These are phyloP conservation scores for Bruguiera sexangula DNA, from an alignment of 345 rosid genomes.

Conservation along the genomic window DNA sequence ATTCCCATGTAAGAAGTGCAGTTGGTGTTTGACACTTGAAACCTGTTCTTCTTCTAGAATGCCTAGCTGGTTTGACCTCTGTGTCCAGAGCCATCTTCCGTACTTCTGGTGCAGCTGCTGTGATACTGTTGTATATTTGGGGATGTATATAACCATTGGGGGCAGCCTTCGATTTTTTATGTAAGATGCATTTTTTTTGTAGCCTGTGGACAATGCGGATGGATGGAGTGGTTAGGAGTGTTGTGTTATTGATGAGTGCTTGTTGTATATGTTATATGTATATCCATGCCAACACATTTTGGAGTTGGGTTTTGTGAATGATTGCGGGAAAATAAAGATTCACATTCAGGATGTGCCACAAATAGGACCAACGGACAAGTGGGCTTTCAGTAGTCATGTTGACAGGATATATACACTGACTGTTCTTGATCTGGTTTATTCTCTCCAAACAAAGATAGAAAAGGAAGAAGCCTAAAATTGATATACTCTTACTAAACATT, in stretches of 20 bases:
- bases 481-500: not conserved
- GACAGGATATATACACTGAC: not conserved
- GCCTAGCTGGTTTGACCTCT: too few relatives aligned
- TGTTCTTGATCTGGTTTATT: slow-evolving; percentile 8
- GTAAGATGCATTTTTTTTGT: not conserved
- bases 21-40: too few relatives aligned
- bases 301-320: slow-evolving; percentile 1
- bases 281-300: not conserved
- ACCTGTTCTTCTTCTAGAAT: too few relatives aligned
- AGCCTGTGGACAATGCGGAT: not conserved
- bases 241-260: not conserved
- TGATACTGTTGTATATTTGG: too few relatives aligned
- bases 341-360: not conserved
- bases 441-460: not conserved
- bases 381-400: not conserved
- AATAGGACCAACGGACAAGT: not conserved
- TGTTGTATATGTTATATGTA: not conserved
- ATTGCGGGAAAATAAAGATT: not conserved
- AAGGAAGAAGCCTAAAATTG: not conserved
- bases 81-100: too few relatives aligned
- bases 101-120: too few relatives aligned
- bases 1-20: too few relatives aligned
- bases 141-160: too few relatives aligned
- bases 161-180: not conserved
- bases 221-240: not conserved